Base-by-base conservation (phyloP, 164 flowering plant genomes). In the Umbilicus rupestris region DNA sequence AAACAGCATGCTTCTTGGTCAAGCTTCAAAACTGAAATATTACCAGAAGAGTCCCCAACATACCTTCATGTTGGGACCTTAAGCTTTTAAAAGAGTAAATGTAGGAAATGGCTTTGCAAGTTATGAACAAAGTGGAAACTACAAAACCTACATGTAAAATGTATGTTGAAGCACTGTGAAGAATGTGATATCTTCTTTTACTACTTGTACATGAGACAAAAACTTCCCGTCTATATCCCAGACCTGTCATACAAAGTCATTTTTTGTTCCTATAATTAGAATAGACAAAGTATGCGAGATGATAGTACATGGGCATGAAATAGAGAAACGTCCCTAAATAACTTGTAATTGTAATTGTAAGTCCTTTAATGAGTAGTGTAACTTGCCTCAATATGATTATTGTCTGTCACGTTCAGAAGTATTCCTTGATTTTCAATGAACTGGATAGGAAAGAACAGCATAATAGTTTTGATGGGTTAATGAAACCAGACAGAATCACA, bases 331-430 rank as follows among this genome's bases (percentile, higher is more conserved):
- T 31, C 24, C 37, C 33, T 41, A 31, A 31, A 66, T 20, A 28
- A 29, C 19, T 5, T 37, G 3, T n/a, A n/a, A n/a, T n/a, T n/a
- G n/a, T n/a, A n/a, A n/a, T n/a, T n/a, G n/a, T 42, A 63, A 24
- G 3, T 37, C 16, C 50, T 16, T 42, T 24, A 31, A 41, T 14
- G 14, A 30, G 7, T 57, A 49, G n/a, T 62, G 37, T 16, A 33
- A 75, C 84, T 79, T 82, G 70, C 98, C 98, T 93, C 96, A 62
- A 93, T 83, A 44, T 80, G 80, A 78, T 90, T 88, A 31, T 76
- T 76, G 49, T 62, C 52, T 52, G 85, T 90, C 15, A 88, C 85
- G 71, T 84, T 85, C 9, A 93, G 63, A 70, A 93, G 94, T 64
- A 86, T 67, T 49, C 96, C 86, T 71, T 81, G 82, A 71, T 87